phyloP scores from a whole-genome alignment of 441 rosid genomes.

The Euphorbia celastroides region DNA sequence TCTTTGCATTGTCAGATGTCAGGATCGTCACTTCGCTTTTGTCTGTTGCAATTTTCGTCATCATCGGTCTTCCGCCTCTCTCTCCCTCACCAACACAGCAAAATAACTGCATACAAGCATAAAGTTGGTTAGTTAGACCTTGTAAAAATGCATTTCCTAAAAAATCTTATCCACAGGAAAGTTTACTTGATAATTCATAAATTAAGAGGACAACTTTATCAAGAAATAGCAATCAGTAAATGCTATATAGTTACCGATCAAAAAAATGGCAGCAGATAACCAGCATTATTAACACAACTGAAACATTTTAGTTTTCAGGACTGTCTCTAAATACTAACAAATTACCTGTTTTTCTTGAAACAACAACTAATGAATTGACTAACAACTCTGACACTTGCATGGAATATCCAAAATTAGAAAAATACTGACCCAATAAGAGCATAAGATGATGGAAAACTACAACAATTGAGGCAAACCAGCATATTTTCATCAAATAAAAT shows the following conservation, averaged over 20 bases:
- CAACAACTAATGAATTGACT: neutral
- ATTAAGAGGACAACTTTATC: neutral
- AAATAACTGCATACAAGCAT: conserved; percentile 46
- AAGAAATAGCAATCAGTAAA: neutral
- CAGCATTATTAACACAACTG: neutral
- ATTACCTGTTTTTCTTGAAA: too few species aligned
- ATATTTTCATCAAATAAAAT: neutral
- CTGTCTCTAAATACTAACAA: neutral
- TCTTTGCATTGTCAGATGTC: conserved; percentile 86
- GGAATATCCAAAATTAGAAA: neutral
- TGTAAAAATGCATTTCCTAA: neutral
- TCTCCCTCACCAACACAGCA: conserved; percentile 83
- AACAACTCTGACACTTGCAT: too few species aligned
- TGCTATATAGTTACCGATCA: neutral
- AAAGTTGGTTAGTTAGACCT: conserved; percentile 18
- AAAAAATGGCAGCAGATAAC: neutral
- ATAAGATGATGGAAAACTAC: neutral
- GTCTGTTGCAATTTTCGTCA: conserved; percentile 87
- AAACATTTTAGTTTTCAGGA: conserved; percentile 2
- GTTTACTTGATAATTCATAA: neutral
- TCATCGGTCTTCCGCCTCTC: conserved; percentile 77
- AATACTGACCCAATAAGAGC: neutral
- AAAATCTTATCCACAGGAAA: neutral
- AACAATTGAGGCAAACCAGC: neutral
- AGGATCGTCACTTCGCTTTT: conserved; percentile 92